Percentiles rank a stretch among this genome's conserved stretches.
These are phyloP conservation scores for Ephemerocybe angulata DNA, from an alignment of 768 basidiomycete genomes.

Conservation along the genomic window DNA sequence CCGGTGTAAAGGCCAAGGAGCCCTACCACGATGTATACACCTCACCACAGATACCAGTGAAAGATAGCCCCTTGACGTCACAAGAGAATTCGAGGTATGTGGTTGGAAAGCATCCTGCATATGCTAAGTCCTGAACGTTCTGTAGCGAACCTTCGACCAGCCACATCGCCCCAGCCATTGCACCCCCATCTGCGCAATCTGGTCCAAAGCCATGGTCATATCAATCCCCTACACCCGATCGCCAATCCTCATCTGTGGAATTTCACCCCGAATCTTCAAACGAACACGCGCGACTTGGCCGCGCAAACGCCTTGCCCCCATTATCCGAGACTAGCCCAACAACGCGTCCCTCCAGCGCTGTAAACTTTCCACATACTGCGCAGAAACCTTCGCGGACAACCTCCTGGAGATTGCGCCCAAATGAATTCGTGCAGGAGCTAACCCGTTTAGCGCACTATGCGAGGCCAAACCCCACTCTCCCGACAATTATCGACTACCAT, in stretches of 20 bases:
- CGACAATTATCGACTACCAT: constrained; percentile 14
- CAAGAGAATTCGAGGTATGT: not conserved
- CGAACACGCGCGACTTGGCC: no score
- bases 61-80: not conserved
- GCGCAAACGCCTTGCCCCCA: no score
- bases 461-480: constrained; percentile 6
- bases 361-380: no score
- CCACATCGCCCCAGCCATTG: not conserved
- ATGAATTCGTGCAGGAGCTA: not conserved
- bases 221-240: not conserved
- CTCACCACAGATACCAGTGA: not conserved
- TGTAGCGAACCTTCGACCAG: not conserved
- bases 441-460: constrained; percentile 3
- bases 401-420: not conserved
- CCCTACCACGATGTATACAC: not conserved
- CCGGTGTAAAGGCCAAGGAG: not conserved
- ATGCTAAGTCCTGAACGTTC: not conserved
- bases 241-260: no score
- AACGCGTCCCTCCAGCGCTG: no score
- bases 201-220: no score
- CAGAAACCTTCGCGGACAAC: no score
- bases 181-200: no score
- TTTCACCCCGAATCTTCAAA: no score
- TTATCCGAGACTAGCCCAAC: not conserved
- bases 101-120: no score